Base-by-base conservation (phyloP, 2,329 filamentous ascomycete species). In the Teratosphaeria gauchensis region DNA sequence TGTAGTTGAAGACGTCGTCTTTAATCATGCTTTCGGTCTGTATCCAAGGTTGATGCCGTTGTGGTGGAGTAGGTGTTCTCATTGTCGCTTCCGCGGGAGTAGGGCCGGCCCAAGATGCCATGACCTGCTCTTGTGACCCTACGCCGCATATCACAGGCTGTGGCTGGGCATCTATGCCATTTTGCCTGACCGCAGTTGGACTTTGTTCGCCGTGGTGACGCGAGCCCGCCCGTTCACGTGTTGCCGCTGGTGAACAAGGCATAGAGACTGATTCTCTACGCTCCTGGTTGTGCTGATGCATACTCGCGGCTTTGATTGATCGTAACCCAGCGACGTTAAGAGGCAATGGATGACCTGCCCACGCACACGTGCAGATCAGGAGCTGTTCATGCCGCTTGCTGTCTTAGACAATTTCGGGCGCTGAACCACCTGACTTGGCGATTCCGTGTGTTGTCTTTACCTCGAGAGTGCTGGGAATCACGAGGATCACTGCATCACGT, bases 1-100 rank as follows among this genome's bases (percentile, higher is more conserved):
- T 70, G 56, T 72, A 65, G 28, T 69, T 62, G 38, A 65, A 71
- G 24, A 77, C 71, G 53, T 76, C 71, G 53, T 71, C 65, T 48
- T 69, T 68, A 55, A 75, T 72, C 31, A 72, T 67, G 42, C 68
- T 61, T 52, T 59, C 57, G 5, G 57, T 54, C 57, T 48, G 31
- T 38, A 19, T 56, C 59, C 58, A 21, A 46, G 56, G 46, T 58
- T 12, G 52, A 19, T 56, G 61, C 56, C 30, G 59, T 46, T 31
- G 62, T 51, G 28, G 24, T 30, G 32, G 54, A 4, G 51, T 55
- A 6, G 42, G 30, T n/a, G 55, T 53, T 11, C 32, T 3, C 14
- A 21, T 19, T 16, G 51, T n/a, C 30, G 31, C 30, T 42, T 55
- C 32, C 11, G 54, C 21, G 3, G 24, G 14, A 51, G 57, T 56